Conservation (phyloP, 192 early-diverging fungal species). For the Coemansia sp. region DNA sequence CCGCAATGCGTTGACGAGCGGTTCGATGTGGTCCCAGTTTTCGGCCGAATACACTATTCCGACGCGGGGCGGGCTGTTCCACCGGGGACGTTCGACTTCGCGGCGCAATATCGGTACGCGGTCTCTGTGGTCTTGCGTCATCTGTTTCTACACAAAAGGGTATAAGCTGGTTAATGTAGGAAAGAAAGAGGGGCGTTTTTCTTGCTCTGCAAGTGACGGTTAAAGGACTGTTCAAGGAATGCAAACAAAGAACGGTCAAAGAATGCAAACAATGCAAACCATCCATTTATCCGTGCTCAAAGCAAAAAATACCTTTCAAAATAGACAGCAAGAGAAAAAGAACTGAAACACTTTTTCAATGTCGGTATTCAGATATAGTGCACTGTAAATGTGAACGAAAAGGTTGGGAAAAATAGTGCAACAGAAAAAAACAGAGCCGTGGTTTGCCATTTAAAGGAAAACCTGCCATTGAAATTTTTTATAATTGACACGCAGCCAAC, state of each 20-base stretch:
- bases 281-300: neutral
- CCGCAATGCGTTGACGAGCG: conserved; percentile 43
- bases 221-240: neutral
- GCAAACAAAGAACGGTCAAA: neutral
- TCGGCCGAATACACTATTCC: conserved; percentile 38
- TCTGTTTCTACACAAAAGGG: neutral
- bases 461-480: neutral
- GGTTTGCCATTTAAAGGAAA: neutral
- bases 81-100: conserved; percentile 20
- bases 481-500: neutral
- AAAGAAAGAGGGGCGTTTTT: too few species aligned
- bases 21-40: conserved; percentile 32
- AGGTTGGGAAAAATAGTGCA: neutral
- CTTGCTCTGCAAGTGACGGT: neutral
- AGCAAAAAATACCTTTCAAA: neutral
- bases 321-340: conserved; percentile 1
- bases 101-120: conserved; percentile 22
- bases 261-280: conserved; percentile 6
- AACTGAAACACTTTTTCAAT: neutral
- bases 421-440: neutral
- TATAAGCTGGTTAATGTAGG: too few species aligned
- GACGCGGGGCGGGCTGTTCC: conserved; percentile 19
- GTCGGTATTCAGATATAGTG: neutral
- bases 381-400: neutral
- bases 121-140: neutral